Percentiles rank a stretch among this genome's conserved stretches.
These are phyloP conservation scores for Bruguiera sexangula DNA, from an alignment of 345 rosid species.

Conservation along the genomic window DNA sequence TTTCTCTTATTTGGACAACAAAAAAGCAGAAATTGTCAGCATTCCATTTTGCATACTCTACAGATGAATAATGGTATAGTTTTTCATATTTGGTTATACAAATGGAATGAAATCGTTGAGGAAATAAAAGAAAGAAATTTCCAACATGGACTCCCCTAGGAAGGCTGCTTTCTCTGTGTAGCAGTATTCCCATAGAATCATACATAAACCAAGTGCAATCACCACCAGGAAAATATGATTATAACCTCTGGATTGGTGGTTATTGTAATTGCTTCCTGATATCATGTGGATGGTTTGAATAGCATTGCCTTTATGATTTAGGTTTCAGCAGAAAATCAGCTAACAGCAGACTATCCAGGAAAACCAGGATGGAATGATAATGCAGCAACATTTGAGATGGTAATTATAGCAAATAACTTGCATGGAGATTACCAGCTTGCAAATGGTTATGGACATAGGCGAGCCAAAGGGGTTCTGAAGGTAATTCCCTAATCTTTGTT, in stretches of 20 bases:
- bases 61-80: not conserved
- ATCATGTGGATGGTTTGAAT: slow-evolving; percentile 2
- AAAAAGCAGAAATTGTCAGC: not conserved
- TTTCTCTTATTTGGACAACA: not conserved
- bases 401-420: slow-evolving; percentile 52
- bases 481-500: slow-evolving; percentile 25
- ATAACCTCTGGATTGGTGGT: not conserved
- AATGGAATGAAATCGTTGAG: too few species aligned
- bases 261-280: slow-evolving; percentile 4
- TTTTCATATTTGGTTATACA: not conserved
- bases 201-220: not conserved
- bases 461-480: slow-evolving; percentile 63
- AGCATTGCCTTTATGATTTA: slow-evolving; percentile 29
- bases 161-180: too few species aligned
- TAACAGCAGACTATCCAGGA: slow-evolving; percentile 62
- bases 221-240: not conserved
- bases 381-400: slow-evolving; percentile 63
- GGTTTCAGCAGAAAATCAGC: slow-evolving; percentile 51
- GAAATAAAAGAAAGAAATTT: too few species aligned
- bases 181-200: not conserved
- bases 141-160: too few species aligned
- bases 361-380: slow-evolving; percentile 68
- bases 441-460: slow-evolving; percentile 54
- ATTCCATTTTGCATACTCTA: not conserved
- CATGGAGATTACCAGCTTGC: slow-evolving; percentile 77